Evolutionary conservation across 805 yeast genomes (phyloP).

Genomic region (Suhomyces vadensis): DNA sequence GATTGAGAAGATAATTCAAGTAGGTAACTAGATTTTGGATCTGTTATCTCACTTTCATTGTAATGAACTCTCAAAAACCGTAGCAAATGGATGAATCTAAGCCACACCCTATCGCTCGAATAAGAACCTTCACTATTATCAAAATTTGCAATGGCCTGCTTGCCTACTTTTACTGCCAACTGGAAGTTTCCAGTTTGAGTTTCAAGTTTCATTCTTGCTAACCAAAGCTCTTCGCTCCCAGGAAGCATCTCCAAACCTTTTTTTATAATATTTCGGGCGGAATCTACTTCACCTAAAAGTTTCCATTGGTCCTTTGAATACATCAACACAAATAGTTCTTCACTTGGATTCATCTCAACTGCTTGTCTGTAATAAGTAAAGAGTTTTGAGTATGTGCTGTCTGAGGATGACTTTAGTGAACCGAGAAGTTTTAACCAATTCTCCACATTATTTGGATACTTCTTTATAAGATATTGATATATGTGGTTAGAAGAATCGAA

Average conservation of each 20-base stretch:
- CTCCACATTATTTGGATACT: constrained; percentile 46
- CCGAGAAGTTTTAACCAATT: constrained; percentile 52
- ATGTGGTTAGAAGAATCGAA: constrained; percentile 47
- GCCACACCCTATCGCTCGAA: constrained; percentile 56
- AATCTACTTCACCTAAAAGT: constrained; percentile 43
- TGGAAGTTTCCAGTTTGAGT: constrained; percentile 41
- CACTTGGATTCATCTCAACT: constrained; percentile 47
- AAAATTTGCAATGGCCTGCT: constrained; percentile 27
- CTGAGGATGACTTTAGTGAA: constrained; percentile 26
- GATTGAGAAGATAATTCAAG: constrained; percentile 34
- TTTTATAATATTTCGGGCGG: constrained; percentile 55
- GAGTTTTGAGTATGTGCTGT: constrained; percentile 23
- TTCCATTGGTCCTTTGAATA: constrained; percentile 73
- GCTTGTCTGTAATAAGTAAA: constrained; percentile 53
- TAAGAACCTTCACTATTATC: constrained; percentile 6
- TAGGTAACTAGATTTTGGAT: not conserved
- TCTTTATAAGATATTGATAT: constrained; percentile 46
- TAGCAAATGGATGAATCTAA: constrained; percentile 55
- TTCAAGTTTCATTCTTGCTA: constrained; percentile 71
- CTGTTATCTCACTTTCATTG: not conserved
- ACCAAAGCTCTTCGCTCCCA: constrained; percentile 57
- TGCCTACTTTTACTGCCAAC: constrained; percentile 42
- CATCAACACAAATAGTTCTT: constrained; percentile 58
- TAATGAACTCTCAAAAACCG: constrained; percentile 30
- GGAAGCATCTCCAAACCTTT: constrained; percentile 48